Evolutionary conservation across 495 filamentous ascomycete species (phyloP).

Genomic region (Daldinia bambusicola): DNA sequence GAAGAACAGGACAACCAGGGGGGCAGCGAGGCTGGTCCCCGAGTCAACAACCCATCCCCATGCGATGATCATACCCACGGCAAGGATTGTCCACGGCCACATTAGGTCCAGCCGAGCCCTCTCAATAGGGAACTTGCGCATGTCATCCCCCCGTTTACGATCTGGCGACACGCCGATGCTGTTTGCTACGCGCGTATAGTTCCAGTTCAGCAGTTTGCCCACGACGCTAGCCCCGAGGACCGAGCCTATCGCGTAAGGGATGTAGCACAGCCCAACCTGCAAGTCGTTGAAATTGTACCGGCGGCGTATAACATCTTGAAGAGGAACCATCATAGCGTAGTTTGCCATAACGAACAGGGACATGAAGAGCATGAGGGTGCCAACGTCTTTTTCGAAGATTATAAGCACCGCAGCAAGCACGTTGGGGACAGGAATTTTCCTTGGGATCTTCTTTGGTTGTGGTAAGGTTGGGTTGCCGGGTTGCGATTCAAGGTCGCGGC

Average conservation of each 20-base stretch:
- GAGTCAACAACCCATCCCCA: conserved; percentile 13
- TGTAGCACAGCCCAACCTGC: conserved; percentile 13
- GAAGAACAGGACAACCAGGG: conserved; percentile 8
- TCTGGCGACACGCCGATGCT: conserved; percentile 5
- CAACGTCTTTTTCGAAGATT: conserved; percentile 14
- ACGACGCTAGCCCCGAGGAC: background rate
- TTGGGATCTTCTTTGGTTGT: conserved; percentile 3
- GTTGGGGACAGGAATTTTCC: conserved; percentile 7
- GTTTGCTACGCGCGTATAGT: conserved; percentile 1
- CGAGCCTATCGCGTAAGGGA: conserved; percentile 5
- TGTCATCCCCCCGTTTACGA: conserved; percentile 7
- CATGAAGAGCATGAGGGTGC: conserved; percentile 5
- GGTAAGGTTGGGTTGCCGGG: background rate
- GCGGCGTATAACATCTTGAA: conserved; percentile 3
- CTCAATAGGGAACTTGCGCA: conserved; percentile 13
- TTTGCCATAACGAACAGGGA: conserved; percentile 10
- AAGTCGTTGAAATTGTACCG: conserved; percentile 9
- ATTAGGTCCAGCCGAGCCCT: conserved; percentile 3
- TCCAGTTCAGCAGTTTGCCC: conserved; percentile 15
- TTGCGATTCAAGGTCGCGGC: background rate
- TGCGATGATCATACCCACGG: conserved; percentile 2
- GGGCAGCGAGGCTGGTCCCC: background rate
- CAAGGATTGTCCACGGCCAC: conserved; percentile 6
- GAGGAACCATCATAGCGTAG: conserved; percentile 7
- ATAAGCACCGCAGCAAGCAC: conserved; percentile 8